phyloP scores from a whole-genome alignment of 305 asterid species.

The Solanum chacoense region DNA sequence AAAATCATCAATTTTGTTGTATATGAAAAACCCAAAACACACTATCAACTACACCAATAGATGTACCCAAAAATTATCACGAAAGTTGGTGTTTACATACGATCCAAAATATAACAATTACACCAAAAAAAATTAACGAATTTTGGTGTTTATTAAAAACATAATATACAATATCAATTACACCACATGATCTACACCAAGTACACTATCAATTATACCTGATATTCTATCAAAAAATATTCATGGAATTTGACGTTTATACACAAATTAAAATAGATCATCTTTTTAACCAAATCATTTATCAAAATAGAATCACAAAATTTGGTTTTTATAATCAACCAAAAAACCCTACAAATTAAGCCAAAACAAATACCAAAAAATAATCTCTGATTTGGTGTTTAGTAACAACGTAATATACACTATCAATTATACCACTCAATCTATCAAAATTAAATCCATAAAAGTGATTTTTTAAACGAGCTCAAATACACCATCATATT shows the following conservation, averaged over 20 bases:
- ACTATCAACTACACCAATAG: too few relatives aligned
- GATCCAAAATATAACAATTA: neutral
- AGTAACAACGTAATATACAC: neutral
- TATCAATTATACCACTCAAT: neutral
- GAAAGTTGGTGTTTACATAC: neutral
- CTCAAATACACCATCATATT: neutral
- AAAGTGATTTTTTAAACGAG: too few relatives aligned
- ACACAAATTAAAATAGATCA: neutral
- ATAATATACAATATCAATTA: neutral
- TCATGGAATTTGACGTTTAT: neutral
- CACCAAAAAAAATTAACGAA: neutral
- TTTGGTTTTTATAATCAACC: neutral
- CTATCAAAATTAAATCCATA: neutral
- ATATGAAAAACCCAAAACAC: neutral
- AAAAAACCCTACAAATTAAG: neutral
- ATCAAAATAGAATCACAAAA: neutral
- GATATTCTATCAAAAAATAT: neutral
- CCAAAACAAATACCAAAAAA: neutral
- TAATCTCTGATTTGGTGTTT: neutral
- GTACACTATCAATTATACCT: neutral
- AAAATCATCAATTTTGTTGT: neutral
- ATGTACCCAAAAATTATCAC: too few relatives aligned
- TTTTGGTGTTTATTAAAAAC: neutral
- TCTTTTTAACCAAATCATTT: neutral
- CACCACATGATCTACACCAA: neutral